Evolutionary conservation across 2,329 filamentous ascomycete genomes (phyloP), one percentile per base, ranked within the genome.

Genomic region (Fusarium sp.): DNA sequence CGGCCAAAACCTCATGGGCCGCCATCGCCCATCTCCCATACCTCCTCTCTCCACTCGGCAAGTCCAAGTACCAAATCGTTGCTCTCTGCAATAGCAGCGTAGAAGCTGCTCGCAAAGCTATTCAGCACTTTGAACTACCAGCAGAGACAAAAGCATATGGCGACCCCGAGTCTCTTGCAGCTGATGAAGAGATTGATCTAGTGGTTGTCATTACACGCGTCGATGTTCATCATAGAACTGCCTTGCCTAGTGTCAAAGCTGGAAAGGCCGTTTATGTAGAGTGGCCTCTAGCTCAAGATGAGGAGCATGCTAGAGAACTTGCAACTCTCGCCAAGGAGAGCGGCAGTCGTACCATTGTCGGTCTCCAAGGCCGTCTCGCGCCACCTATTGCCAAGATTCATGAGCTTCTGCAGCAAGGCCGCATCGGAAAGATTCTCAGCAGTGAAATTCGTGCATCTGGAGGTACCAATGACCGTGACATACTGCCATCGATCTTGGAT

Each of bases 1-100:
- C 84, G 2, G 86, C 87, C 59, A 83, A 83, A 34, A 85, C 84
- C 6, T 85, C 85, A 0, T 92, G 90, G 90, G 89, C 89, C 3
- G 83, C 82, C 35, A 74, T 77, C 29, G 89, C 87, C 3, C 90
- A 92, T 75, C 85, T 92, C 0, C 89, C 91, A 0, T 91, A 91
- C 77, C 86, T 92, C 4, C 79, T 85, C 34, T 87, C 87, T 0
- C 79, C 84, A 0, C 81, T 78, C 4, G 84, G 85, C 9, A 83
- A 82, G 18, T 71, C 82, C 2, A 81, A 84, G 14, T 90, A 85
- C 70, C 66, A 83, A 29, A 87, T 90, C 54, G 84, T 87, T 2
- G 89, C 87, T 1, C 80, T 91, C 1, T 84, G 85, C 67, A 90
- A 90, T 80, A 87, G 85, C 22, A 85, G 82, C 54, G 76, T 84